Evolutionary conservation across 163 green algal species (phyloP), one percentile per base, ranked within the genome.

Genomic region (Chlamydomonas reinhardtii): DNA sequence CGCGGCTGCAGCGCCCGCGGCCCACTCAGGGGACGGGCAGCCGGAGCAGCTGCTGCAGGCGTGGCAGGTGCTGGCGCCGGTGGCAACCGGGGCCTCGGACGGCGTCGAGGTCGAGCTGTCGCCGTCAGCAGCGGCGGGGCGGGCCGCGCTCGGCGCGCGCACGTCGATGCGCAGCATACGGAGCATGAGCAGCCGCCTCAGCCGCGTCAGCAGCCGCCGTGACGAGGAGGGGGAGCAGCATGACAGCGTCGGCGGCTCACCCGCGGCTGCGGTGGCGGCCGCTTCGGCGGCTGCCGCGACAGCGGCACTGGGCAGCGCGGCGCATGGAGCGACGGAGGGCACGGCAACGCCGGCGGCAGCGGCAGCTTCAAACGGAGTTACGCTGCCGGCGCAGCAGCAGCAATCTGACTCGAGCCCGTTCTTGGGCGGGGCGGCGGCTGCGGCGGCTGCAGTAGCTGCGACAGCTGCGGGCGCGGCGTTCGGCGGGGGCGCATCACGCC

Each of bases 161-260:
- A 16, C 37, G 2, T 86, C 80, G 25, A 25, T 73, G 24, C 79
- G 80, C 27, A 80, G 56, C 2, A 43, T 86, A 70, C 80, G 74
- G 24, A 79, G 70, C 29, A 39, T 27, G 35, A 79, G 80, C 56
- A 86, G 80, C 80, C 69, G 80, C 27, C 80, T 86, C 6, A 80
- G 80, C 80, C 80, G 80, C 25, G 56, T 79, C 4, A 86, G 70
- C 69, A 86, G 70, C 70, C 70, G 14, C 12, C 71, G 71, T 5
- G 71, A 76, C 4, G 27, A 66, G n/a, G n/a, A 39, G n/a, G 73
- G 17, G 0, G 73, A 39, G 24, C 6, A 52, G 27, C 35, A 59
- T 2, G 70, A 76, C 2, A n/a, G 31, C 27, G 35, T 17, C 0
- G 31, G 66, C 66, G 31, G 11, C 16, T 39, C 66, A 32, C 31